Percentiles rank a stretch among this genome's conserved stretches.
Conservation (phyloP, 164 flowering plant species). For the Buxus sempervirens region DNA sequence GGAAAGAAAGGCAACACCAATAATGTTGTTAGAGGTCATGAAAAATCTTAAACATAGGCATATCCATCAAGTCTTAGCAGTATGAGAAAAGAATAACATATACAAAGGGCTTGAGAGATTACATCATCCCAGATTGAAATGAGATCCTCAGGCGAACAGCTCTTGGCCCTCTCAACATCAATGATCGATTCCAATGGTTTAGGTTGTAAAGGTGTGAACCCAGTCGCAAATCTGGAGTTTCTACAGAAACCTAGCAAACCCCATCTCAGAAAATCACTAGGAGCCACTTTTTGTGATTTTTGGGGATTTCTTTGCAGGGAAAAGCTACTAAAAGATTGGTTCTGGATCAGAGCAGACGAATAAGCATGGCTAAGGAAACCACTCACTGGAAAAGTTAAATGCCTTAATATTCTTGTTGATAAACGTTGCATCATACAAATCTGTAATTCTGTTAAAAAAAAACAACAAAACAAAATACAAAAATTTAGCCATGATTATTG, state of each 20-base stretch:
- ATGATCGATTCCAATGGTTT: constrained; percentile 79
- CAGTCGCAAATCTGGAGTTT: constrained; percentile 64
- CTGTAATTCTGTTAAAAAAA: no score
- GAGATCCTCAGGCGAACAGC: constrained; percentile 57
- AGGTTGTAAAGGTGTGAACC: constrained; percentile 69
- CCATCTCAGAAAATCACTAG: constrained; percentile 55
- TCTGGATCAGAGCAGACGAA: constrained; percentile 3
- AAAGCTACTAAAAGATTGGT: constrained; percentile 18
- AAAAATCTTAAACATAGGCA: no score
- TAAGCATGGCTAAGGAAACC: constrained; percentile 13
- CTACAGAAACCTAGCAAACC: constrained; percentile 52
- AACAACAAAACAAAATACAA: no score
- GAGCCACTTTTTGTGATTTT: constrained; percentile 25
- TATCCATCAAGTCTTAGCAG: no score
- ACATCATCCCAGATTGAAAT: constrained; percentile 84
- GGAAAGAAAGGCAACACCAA: neutral
- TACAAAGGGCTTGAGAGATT: constrained; percentile 18
- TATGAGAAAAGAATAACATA: no score
- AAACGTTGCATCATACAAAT: constrained; percentile 23
- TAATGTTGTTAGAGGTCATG: no score
- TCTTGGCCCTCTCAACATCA: constrained; percentile 69
- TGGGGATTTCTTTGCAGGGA: constrained; percentile 15
- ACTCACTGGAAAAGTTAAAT: constrained; percentile 12
- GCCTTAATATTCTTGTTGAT: constrained; percentile 20
- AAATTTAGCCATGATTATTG: neutral